Percentiles rank a stretch among this genome's conserved stretches.
Evolutionary conservation across 345 rosid species (phyloP).

Genomic region (Carallia pectinifolia): DNA sequence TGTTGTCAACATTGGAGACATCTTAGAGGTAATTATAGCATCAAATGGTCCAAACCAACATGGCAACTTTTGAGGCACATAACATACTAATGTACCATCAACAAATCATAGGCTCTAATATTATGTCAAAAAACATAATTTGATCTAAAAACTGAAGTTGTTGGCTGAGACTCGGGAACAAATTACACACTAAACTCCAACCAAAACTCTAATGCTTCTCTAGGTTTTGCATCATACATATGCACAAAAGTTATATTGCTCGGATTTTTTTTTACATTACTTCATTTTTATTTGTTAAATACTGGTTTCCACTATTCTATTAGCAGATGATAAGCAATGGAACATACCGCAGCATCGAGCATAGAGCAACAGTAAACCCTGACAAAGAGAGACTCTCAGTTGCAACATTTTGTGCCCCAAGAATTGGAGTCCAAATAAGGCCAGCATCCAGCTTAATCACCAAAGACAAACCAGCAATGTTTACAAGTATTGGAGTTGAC

Average conservation of each 20-base stretch:
- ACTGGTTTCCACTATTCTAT: too few species aligned
- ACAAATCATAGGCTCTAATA: too few species aligned
- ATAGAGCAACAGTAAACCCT: slow-evolving; percentile 41
- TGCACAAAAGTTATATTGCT: neutral
- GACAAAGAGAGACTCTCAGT: slow-evolving; percentile 45
- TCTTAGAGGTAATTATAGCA: slow-evolving; percentile 8
- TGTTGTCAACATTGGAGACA: slow-evolving; percentile 22
- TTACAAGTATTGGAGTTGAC: slow-evolving; percentile 29
- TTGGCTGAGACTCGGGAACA: too few species aligned
- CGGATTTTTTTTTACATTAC: neutral
- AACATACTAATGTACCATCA: too few species aligned
- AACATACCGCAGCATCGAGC: slow-evolving; percentile 45
- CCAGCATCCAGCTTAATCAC: slow-evolving; percentile 46
- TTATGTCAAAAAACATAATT: too few species aligned
- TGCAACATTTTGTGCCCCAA: slow-evolving; percentile 38
- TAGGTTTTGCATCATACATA: neutral
- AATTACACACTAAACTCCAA: too few species aligned
- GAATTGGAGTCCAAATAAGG: slow-evolving; percentile 30
- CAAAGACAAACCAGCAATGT: slow-evolving; percentile 25
- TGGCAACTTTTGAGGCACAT: too few species aligned
- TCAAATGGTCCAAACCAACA: neutral
- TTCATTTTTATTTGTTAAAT: too few species aligned
- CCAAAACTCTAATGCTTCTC: too few species aligned
- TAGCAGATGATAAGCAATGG: slow-evolving; percentile 48
- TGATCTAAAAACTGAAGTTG: too few species aligned